Evolutionary conservation across 371 early-diverging fungal species (phyloP), one percentile per base, ranked within the genome.

Genomic region (Funneliformis caledonium): DNA sequence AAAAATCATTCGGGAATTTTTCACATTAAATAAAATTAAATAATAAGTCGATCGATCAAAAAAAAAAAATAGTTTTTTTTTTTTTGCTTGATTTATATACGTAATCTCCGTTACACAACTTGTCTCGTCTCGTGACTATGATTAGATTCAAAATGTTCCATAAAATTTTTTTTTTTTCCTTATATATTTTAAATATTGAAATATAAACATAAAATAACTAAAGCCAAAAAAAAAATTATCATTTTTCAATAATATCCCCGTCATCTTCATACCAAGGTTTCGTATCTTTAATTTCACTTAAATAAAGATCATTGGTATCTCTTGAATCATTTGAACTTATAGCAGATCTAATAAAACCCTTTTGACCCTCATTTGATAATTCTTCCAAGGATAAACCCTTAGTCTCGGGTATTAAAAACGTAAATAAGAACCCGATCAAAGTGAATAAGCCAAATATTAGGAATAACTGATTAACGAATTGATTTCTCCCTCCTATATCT

Each of bases 391-490:
- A 86, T 85, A 90, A 89, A 83, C 88, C 87, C 77, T 86, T 88
- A 9, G 88, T 87, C 78, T 89, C 90, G 37, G 90, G 90, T 59
- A 90, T 83, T 31, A 87, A 84, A 56, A 86, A 11, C 5, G 90
- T 90, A 33, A 86, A 84, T 59, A 89, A 60, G 42, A 90, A 76
- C 73, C 94, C 94, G 37, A 92, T 72, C 84, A 91, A 88, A 92
- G 92, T 93, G 65, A 86, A 84, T 84, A 90, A 85, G 50, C 95
- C 93, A 86, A 94, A 94, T 67, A 95, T 88, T 84, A 91, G 84
- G 73, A 95, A 85, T 76, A 94, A 82, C 78, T 92, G 90, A 72
- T 90, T 86, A 81, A 94, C 90, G 82, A 88, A 93, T 2, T 81
- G 81, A 84, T 92, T 90, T 70, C 80, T 37, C 37, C 88, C 89